Conservation (phyloP, 148 eudicot genomes). For the Spergularia marina region DNA sequence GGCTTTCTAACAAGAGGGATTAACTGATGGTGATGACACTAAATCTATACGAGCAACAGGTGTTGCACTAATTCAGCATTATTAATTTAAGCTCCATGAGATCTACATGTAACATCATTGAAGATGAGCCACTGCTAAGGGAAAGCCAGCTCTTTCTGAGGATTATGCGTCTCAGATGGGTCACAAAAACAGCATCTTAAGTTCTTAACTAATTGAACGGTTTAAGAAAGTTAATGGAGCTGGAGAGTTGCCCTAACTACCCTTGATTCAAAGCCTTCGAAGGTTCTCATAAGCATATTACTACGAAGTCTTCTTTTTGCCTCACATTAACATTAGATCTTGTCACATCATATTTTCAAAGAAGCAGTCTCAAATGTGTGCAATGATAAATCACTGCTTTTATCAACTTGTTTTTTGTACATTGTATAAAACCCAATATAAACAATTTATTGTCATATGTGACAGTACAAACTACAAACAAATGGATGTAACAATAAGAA, state of each 20-base stretch:
- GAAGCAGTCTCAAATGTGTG: too few relatives aligned
- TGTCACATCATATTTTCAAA: neutral
- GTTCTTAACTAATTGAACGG: neutral
- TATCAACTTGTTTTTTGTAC: neutral
- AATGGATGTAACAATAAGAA: neutral
- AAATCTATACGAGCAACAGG: too few relatives aligned
- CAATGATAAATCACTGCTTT: neutral
- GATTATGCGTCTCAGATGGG: neutral
- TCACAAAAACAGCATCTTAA: neutral
- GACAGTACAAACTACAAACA: neutral
- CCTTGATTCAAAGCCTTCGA: neutral
- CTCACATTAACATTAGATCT: neutral
- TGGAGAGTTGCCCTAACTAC: neutral
- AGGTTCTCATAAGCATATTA: neutral
- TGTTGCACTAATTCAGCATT: neutral
- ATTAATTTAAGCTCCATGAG: neutral
- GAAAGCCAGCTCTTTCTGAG: neutral
- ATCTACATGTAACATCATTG: neutral
- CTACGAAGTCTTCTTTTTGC: neutral
- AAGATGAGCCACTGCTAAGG: neutral
- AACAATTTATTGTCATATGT: neutral
- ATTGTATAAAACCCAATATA: neutral
- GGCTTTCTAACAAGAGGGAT: neutral
- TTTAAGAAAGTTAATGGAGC: neutral
- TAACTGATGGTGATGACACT: too few relatives aligned